Conservation (phyloP, 305 asterid genomes). For the Solanum hybrid region DNA sequence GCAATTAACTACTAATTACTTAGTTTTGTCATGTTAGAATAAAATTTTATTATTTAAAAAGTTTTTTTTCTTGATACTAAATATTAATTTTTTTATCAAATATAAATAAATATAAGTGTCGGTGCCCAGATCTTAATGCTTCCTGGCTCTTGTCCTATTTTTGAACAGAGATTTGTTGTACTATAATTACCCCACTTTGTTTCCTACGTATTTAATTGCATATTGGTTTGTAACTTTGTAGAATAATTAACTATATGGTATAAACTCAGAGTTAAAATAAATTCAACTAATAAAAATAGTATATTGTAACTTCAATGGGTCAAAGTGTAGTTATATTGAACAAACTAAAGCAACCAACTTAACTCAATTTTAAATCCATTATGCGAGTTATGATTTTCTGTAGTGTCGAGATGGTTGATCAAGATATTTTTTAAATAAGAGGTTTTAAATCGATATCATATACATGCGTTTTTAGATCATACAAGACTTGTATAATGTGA, state of each 20-base stretch:
- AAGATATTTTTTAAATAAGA: too few relatives aligned
- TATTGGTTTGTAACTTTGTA: not conserved
- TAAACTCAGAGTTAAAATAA: not conserved
- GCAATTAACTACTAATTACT: not conserved
- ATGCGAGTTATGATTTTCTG: not conserved
- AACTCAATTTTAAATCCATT: not conserved
- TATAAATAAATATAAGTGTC: not conserved
- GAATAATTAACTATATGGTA: not conserved
- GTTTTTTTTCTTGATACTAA: not conserved
- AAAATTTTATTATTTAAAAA: not conserved
- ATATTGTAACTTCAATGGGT: not conserved
- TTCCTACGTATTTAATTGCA: not conserved
- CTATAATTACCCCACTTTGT: not conserved
- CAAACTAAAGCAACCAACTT: not conserved
- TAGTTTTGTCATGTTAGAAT: not conserved
- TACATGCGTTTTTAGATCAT: too few relatives aligned
- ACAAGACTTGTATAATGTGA: not conserved
- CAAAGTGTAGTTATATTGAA: too few relatives aligned
- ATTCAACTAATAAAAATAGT: not conserved
- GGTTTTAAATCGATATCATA: accelerated
- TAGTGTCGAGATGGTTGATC: not conserved
- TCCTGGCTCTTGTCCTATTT: not conserved
- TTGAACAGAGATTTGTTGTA: not conserved
- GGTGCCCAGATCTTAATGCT: not conserved
- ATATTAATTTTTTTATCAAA: not conserved